Evolutionary conservation across 805 yeast genomes (phyloP), one percentile per base, ranked within the genome.

Genomic region (Pichia californica): DNA sequence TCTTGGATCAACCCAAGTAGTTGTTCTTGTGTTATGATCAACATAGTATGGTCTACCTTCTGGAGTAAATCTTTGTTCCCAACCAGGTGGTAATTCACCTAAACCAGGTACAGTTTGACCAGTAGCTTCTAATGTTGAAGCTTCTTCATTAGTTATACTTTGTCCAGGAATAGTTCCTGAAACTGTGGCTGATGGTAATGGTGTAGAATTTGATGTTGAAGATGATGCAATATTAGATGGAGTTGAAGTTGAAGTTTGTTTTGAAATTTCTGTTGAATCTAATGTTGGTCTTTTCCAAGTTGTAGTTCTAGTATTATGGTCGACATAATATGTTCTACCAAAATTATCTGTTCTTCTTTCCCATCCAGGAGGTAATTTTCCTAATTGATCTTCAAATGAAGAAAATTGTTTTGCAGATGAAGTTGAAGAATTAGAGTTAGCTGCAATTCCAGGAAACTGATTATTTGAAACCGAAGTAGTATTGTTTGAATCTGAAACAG

Each of bases 1-100:
- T 67, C 99, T 79, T 52, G 99, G 99, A 65, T 93, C 99, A 37
- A 93, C 99, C 99, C 99, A 93, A 11, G 99, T 93, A 4, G 99
- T 93, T 1, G 99, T 93, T 64, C 99, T 78, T n/a, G 99, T 93
- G 65, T 93, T 93, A 69, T 93, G 99, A 65, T 93, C 99, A 38
- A 93, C 99, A 63, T 89, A 93, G 67, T 93, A 93, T 7, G 98
- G 94, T 62, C 99, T 79, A 31, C 99, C 99, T 67, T 93, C 99
- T 23, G 95, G 95, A 7, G 99, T 93, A 57, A 85, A 84, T 52
- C 99, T 74, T 69, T 91, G 98, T 67, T 93, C 99, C 99, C 99
- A 93, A 32, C 99, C 99, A 10, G 95, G 79, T 8, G 99, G 99
- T 51, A 93, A 73, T 68, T 93, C 99, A 25, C 99, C 99, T 35